phyloP scores from a whole-genome alignment of 306 rosid genomes.

The Cicer chorassanicum region DNA sequence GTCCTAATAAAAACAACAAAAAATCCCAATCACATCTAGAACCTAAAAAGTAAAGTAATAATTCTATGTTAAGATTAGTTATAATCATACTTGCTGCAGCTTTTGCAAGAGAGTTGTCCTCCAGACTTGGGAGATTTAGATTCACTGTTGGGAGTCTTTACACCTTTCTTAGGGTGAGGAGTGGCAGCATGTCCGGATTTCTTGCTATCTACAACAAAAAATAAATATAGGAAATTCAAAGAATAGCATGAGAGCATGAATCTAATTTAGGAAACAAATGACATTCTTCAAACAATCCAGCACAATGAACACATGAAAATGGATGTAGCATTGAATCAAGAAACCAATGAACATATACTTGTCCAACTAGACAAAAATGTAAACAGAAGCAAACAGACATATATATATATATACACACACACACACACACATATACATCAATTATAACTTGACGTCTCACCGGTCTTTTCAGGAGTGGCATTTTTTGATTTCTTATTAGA shows the following conservation, averaged over 20 bases:
- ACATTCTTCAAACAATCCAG: neutral
- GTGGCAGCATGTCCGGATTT: slow-evolving; percentile 71
- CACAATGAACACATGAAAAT: neutral
- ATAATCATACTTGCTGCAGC: slow-evolving; percentile 69
- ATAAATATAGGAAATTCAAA: neutral
- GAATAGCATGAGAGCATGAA: neutral
- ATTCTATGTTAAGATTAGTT: too few relatives aligned
- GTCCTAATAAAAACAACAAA: slow-evolving; percentile 43
- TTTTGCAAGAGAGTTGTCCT: slow-evolving; percentile 60
- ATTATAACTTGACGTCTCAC: slow-evolving; percentile 45
- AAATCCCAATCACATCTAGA: neutral
- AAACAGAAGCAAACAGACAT: neutral
- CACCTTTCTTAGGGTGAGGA: slow-evolving; percentile 85
- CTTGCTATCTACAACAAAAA: slow-evolving; percentile 57
- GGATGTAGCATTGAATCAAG: neutral
- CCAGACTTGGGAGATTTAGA: slow-evolving; percentile 71
- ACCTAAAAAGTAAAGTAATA: neutral
- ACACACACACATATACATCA: neutral
- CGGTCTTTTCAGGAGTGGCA: slow-evolving; percentile 73
- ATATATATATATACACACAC: too few relatives aligned
- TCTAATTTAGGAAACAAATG: too few relatives aligned
- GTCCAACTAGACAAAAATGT: neutral
- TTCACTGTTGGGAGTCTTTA: slow-evolving; percentile 56
- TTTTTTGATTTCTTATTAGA: slow-evolving; percentile 71
- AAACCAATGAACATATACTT: neutral